Conservation (phyloP, 1,139 yeast species). For the Lodderomyces theae region DNA sequence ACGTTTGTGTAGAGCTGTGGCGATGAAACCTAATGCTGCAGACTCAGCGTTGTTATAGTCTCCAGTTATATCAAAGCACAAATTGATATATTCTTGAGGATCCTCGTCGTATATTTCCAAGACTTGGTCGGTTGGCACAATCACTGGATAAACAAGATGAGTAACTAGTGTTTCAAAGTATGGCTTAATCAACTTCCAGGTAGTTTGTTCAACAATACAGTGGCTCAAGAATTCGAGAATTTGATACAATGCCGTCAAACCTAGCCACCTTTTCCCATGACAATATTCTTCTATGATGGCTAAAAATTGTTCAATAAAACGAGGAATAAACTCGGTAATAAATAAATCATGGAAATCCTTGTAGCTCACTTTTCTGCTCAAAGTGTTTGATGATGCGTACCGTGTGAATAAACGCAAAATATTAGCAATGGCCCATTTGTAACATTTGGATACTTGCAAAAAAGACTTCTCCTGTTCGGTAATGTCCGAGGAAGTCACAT, state of each 20-base stretch:
- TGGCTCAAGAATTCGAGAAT: conserved; percentile 71
- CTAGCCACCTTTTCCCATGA: conserved; percentile 60
- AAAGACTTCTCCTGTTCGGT: conserved; percentile 37
- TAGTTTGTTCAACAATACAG: conserved; percentile 59
- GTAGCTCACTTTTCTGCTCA: conserved; percentile 52
- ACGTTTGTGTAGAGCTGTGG: conserved; percentile 67
- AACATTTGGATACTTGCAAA: conserved; percentile 57
- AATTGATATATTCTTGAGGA: conserved; percentile 87
- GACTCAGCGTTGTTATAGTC: conserved; percentile 61
- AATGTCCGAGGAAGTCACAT: conserved; percentile 30
- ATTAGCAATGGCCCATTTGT: conserved; percentile 90
- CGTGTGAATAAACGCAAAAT: conserved; percentile 70
- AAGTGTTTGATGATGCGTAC: conserved; percentile 52
- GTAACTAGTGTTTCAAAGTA: conserved; percentile 63
- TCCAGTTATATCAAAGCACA: conserved; percentile 67
- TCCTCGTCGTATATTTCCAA: conserved; percentile 81
- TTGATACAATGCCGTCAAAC: conserved; percentile 63
- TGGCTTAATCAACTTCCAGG: conserved; percentile 73
- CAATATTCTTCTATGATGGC: conserved; percentile 75
- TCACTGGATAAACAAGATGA: conserved; percentile 75
- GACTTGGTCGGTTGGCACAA: conserved; percentile 68
- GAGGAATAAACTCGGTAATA: conserved; percentile 64
- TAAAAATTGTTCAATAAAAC: conserved; percentile 62
- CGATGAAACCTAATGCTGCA: conserved; percentile 62
- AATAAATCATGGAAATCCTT: conserved; percentile 49